A percentile compares a stretch with the other conserved stretches of the same genome.
Evolutionary conservation across 2,329 filamentous ascomycete genomes (phyloP).

Genomic region (Fusarium keratoplasticum): DNA sequence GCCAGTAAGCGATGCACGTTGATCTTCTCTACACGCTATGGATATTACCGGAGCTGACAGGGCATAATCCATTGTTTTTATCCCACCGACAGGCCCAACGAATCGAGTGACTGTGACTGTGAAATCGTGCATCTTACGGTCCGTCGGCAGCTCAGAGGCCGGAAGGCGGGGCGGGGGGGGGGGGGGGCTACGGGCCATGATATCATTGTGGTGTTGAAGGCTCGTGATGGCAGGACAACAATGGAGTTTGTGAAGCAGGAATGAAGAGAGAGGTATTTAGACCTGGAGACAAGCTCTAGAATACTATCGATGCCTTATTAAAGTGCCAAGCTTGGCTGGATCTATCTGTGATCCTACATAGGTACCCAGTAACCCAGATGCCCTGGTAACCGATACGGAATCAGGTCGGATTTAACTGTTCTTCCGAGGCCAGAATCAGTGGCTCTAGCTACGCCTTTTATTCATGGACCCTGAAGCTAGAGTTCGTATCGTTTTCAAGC

Average conservation of each 20-base stretch:
- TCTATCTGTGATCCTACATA: neutral
- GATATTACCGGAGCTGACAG: neutral
- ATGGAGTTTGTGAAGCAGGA: neutral
- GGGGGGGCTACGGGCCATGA: neutral
- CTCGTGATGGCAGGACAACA: neutral
- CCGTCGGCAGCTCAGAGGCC: neutral
- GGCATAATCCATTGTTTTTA: neutral
- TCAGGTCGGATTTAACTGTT: neutral
- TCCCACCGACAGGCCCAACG: constrained; percentile 1
- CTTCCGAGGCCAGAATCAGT: neutral
- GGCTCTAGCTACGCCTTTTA: no score
- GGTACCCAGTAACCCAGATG: neutral
- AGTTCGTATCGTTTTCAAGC: neutral
- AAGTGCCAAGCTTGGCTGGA: neutral
- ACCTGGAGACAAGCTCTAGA: neutral
- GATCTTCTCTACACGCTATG: neutral
- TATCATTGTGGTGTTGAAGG: constrained; percentile 3
- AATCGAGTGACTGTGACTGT: neutral
- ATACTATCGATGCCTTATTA: neutral
- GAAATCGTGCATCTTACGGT: neutral
- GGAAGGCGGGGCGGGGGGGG: neutral
- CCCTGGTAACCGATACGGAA: neutral
- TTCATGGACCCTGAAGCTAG: neutral
- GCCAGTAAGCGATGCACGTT: neutral
- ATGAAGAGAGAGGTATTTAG: neutral